Conservation (phyloP, 2,329 filamentous ascomycete species). For the Colletotrichum sp. region DNA sequence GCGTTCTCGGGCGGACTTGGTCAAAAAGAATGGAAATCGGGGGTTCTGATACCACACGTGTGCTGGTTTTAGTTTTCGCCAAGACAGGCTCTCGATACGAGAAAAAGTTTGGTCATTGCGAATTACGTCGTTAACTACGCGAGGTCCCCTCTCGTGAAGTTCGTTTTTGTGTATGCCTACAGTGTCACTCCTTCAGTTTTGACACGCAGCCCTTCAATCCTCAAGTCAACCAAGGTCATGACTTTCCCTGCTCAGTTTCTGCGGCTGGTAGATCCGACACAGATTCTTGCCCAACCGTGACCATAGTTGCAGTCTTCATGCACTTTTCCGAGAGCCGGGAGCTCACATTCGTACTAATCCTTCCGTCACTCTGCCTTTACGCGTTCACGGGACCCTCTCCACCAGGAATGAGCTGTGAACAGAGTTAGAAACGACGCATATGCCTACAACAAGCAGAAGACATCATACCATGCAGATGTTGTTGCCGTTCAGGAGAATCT, state of each 20-base stretch:
- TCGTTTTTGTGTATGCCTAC: neutral
- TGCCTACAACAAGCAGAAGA: neutral
- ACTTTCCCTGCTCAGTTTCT: neutral
- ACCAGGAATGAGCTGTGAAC: conserved; percentile 74
- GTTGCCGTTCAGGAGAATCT: conserved; percentile 96
- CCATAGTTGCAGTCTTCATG: neutral
- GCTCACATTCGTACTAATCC: neutral
- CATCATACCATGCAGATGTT: conserved; percentile 95
- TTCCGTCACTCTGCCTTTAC: neutral
- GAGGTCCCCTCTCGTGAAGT: neutral
- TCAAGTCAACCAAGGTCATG: neutral
- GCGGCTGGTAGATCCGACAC: neutral
- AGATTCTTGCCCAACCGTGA: neutral
- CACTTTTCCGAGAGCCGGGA: neutral
- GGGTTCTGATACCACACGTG: conserved; percentile 7
- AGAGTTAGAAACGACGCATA: conserved; percentile 1
- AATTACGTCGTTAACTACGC: conserved; percentile 7
- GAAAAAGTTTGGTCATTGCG: conserved; percentile 7
- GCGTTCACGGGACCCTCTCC: conserved; percentile 68
- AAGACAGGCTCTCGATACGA: neutral
- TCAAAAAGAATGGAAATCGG: conserved; percentile 7
- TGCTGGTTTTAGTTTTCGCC: neutral
- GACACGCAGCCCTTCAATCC: neutral
- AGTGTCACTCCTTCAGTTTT: neutral
- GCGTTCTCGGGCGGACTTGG: conserved; percentile 26